Evolutionary conservation across 768 basidiomycete genomes (phyloP), one percentile per base, ranked within the genome.

Genomic region (Termitomyces sp.): DNA sequence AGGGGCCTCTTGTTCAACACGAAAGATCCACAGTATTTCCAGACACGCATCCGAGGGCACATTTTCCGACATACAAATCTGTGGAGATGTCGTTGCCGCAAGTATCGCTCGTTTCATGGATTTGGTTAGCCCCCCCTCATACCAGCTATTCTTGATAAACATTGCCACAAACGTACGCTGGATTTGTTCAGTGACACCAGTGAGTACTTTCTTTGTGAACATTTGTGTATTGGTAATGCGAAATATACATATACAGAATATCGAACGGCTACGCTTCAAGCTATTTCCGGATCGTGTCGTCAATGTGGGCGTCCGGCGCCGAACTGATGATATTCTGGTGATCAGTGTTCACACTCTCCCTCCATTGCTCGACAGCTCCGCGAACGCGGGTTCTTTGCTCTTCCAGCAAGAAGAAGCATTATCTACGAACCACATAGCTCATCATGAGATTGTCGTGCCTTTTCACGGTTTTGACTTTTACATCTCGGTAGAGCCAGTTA

Each of bases 311-410:
- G 56, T 71, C 4, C 64, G 68, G 57, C 59, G 69, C 12, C 56
- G 65, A 51, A 65, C 48, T 35, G 48, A 60, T 23, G 49, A 70
- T 23, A 68, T 61, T 13, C 63, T 77, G 30, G 58, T 69, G 9
- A 66, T 74, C 28, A 71, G 68, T 33, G 62, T 68, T 10, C 71
- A 76, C 59, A 57, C 69, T 14, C 66, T 76, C 7, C 72, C 75
- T 41, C 36, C 56, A 12, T 35, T 32, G 4, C 50, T 64, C 12
- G 28, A 50, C 32, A 36, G 14, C 36, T 48, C 46, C n/a, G 47
- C 26, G n/a, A 52, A 51, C 28, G 12, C 6, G 8, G n/a, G 12
- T 33, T 18, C 10, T 23, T 50, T 28, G 9, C 9, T n/a, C 28
- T 52, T 44, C 12, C 50, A 59, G n/a, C 2, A 44, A 20, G 41